phyloP scores from a whole-genome alignment of 805 yeast species.

The Teunomyces pallodes region DNA sequence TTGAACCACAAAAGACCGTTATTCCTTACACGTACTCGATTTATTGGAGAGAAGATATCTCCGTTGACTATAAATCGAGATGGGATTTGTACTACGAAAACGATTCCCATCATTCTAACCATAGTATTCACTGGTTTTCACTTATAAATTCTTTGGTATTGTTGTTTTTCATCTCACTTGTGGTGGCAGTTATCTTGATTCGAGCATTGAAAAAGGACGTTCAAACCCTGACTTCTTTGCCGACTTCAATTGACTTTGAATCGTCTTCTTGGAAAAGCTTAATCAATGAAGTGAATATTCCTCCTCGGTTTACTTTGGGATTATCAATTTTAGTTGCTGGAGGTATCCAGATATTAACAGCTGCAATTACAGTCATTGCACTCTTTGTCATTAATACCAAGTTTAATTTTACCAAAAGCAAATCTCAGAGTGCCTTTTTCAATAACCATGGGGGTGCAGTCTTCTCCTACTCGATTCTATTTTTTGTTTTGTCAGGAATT shows the following conservation, averaged over 20 bases:
- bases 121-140: conserved; percentile 74
- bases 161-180: conserved; percentile 55
- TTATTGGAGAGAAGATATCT: conserved; percentile 80
- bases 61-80: conserved; percentile 61
- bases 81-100: conserved; percentile 71
- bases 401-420: conserved; percentile 18
- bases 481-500: conserved; percentile 68
- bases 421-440: conserved; percentile 52
- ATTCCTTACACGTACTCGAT: conserved; percentile 84
- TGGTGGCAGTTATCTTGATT: conserved; percentile 63
- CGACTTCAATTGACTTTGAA: conserved; percentile 8
- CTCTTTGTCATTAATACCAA: conserved; percentile 43
- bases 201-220: conserved; percentile 54
- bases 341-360: conserved; percentile 71
- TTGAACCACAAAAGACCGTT: conserved; percentile 24
- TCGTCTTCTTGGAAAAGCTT: conserved; percentile 48
- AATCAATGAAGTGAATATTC: conserved; percentile 50
- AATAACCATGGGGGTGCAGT: conserved; percentile 70
- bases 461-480: conserved; percentile 54
- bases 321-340: conserved; percentile 63
- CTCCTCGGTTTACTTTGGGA: conserved; percentile 47
- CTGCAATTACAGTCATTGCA: conserved; percentile 58
- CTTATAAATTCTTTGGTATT: conserved; percentile 69
- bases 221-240: conserved; percentile 19
- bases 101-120: conserved; percentile 42